Conservation (phyloP, 2,329 filamentous ascomycete species). For the Diplodia corticola region DNA sequence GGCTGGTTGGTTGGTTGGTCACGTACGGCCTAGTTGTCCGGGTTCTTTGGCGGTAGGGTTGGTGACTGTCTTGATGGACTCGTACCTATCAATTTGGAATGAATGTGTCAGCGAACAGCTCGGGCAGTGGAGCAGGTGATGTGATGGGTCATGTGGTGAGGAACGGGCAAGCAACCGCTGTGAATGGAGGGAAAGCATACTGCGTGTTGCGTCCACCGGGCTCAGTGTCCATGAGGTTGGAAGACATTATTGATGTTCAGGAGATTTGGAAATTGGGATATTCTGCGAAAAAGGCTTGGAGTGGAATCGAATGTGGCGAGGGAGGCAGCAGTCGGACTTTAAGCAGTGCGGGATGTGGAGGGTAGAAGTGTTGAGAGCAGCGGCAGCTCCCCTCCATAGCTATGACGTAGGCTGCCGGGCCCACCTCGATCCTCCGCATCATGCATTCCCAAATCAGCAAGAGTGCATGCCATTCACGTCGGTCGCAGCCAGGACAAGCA, state of each 20-base stretch:
- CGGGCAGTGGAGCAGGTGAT: not conserved
- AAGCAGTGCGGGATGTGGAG: not conserved
- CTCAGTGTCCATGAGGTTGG: constrained; percentile 59
- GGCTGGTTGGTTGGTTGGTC: not conserved
- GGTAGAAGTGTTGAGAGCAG: constrained; percentile 11
- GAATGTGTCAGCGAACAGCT: not conserved
- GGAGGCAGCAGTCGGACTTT: not conserved
- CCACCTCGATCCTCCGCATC: constrained; percentile 12
- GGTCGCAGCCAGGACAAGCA: not conserved
- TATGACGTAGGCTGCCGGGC: not conserved
- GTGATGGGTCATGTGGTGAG: not conserved
- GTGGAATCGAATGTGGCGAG: no score
- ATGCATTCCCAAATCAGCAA: not conserved
- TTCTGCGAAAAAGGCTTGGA: no score
- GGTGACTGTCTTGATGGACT: constrained; percentile 55
- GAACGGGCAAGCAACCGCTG: not conserved
- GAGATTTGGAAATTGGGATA: not conserved
- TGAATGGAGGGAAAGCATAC: constrained; percentile 39
- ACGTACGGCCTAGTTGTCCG: constrained; percentile 58
- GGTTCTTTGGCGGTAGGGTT: constrained; percentile 54
- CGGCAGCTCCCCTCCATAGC: constrained; percentile 14
- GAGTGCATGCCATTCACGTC: not conserved
- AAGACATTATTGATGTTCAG: constrained; percentile 46
- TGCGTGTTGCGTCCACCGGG: constrained; percentile 62
- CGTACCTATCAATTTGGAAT: constrained; percentile 50